A percentile compares a stretch with the other conserved stretches of the same genome.
Conservation (phyloP, 1,284 basidiomycete genomes). For the Apiotrichum mycotoxinovorans region DNA sequence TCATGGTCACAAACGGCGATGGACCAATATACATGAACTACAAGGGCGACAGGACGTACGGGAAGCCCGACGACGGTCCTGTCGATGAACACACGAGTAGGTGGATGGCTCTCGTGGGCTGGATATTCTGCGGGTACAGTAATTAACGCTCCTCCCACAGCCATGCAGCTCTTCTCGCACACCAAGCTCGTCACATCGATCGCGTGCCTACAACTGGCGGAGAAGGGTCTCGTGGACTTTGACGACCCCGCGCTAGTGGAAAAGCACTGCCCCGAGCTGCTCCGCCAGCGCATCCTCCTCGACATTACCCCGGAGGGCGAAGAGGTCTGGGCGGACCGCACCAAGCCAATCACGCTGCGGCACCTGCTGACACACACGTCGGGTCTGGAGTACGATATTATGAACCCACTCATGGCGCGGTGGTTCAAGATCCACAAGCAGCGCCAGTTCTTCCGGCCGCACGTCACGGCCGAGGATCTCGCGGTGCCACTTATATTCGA, state of each 20-base stretch:
- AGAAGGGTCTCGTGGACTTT: constrained; percentile 14
- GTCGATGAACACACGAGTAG: constrained; percentile 35
- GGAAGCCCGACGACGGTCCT: constrained; percentile 24
- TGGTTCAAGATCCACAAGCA: too few species aligned
- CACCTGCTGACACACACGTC: constrained; percentile 40
- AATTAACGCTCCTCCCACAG: constrained; percentile 19
- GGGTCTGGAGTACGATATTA: constrained; percentile 11
- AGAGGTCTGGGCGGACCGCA: constrained; percentile 24
- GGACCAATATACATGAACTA: constrained; percentile 31
- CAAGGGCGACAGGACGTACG: constrained; percentile 30
- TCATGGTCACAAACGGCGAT: constrained; percentile 32
- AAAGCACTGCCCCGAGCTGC: constrained; percentile 35
- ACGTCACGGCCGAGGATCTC: too few species aligned
- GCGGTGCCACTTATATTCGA: too few species aligned
- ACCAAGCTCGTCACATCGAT: constrained; percentile 34
- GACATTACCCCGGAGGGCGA: constrained; percentile 31
- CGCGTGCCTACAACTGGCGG: constrained; percentile 16
- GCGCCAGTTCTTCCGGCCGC: too few species aligned
- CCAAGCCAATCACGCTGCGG: constrained; percentile 34
- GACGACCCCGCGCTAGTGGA: constrained; percentile 25
- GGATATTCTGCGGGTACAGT: too few species aligned
- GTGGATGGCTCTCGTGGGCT: too few species aligned
- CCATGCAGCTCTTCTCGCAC: constrained; percentile 35
- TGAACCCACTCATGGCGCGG: background rate
- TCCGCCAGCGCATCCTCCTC: constrained; percentile 25